Conservation (phyloP, 495 filamentous ascomycete genomes). For the Bacidia gigantensis region DNA sequence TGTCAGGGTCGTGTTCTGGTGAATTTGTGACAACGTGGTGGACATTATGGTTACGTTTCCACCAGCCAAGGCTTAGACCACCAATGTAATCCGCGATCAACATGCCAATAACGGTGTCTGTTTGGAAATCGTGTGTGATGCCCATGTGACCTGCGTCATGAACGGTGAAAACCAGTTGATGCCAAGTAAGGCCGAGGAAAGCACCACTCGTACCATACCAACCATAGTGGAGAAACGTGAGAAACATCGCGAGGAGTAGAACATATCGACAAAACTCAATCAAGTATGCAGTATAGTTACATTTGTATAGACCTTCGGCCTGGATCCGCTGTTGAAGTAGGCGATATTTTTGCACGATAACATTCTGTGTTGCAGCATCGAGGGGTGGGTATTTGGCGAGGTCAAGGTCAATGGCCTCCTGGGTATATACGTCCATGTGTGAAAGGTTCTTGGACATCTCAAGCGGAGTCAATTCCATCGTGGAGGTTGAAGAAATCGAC, state of each 20-base stretch:
- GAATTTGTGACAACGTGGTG: constrained; percentile 96
- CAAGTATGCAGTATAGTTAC: constrained; percentile 72
- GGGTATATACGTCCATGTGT: constrained; percentile 61
- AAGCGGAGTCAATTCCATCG: constrained; percentile 31
- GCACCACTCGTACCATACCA: constrained; percentile 68
- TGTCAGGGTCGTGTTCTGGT: constrained; percentile 94
- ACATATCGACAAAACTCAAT: constrained; percentile 65
- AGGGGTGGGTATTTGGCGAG: constrained; percentile 69
- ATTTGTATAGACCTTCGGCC: constrained; percentile 66
- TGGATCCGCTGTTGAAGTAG: constrained; percentile 54
- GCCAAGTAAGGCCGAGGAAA: constrained; percentile 80
- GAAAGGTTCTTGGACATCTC: constrained; percentile 38
- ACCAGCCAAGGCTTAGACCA: constrained; percentile 88
- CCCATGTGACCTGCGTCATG: constrained; percentile 98
- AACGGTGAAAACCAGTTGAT: constrained; percentile 87
- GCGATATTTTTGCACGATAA: constrained; percentile 71
- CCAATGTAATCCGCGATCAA: constrained; percentile 83
- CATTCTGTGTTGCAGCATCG: constrained; percentile 58
- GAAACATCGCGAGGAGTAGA: constrained; percentile 48
- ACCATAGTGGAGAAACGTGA: constrained; percentile 49
- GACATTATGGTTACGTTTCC: constrained; percentile 95
- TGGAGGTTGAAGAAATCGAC: constrained; percentile 30
- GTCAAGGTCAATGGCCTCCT: constrained; percentile 62
- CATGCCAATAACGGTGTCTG: constrained; percentile 77
- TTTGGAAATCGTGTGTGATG: constrained; percentile 78